Evolutionary conservation across 2,329 filamentous ascomycete species (phyloP), one percentile per base, ranked within the genome.

Genomic region (Lanzia echinophila): DNA sequence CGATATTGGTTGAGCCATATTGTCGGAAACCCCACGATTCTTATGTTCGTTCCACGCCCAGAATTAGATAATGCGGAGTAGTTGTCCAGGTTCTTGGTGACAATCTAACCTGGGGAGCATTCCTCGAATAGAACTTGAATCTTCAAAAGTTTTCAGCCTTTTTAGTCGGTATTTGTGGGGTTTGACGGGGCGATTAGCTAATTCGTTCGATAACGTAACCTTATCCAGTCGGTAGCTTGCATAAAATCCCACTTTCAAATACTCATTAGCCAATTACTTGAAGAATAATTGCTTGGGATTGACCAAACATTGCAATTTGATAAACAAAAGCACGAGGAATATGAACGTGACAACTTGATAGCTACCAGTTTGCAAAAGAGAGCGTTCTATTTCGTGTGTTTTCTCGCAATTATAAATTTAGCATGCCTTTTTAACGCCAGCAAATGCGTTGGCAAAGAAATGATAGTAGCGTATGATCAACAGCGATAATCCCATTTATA

Each of bases 141-240:
- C 48, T 48, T 53, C 36, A 53, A 28, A 53, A 32, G 28, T 53
- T 53, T 53, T 53, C 36, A 41, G 20, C 8, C 12, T 2, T 34
- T 42, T 53, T 53, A 53, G 50, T 53, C 44, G 39, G 50, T 22
- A 48, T 41, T 53, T 48, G 50, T 44, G 50, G 50, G 50, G 50
- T 48, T 33, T 17, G 36, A 34, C 44, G 36, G 44, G 44, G 50
- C 12, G 15, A 53, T 15, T 42, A 43, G 20, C 43, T 15, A n/a
- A 47, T 33, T 31, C 22, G 5, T n/a, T 42, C 17, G 20, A 33
- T 39, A 19, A 33, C 33, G 15, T 22, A n/a, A 41, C 38, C 11
- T 41, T 41, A 10, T 6, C 50, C 50, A 39, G 38, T 52, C 42
- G 38, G 2, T 41, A 3, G 38, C 20, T n/a, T 10, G 24, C 19